Evolutionary conservation across 2,329 filamentous ascomycete genomes (phyloP), one percentile per base, ranked within the genome.

Genomic region (Cercospora janseana): DNA sequence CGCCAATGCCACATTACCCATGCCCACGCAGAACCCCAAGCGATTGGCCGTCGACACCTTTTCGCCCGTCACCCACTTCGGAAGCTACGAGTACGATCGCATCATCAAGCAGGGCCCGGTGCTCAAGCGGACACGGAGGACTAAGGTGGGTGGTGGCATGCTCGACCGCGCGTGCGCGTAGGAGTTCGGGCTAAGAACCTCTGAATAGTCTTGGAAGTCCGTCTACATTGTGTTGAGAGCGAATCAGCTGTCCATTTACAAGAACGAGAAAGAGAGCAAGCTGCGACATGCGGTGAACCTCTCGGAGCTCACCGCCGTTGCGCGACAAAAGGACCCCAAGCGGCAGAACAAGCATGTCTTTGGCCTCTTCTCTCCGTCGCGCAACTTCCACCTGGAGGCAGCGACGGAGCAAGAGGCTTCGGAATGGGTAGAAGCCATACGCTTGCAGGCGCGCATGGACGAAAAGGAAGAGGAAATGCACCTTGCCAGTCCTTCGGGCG

Each of bases 31-130:
- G 18, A 40, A 42, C 20, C 16, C 35, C 16, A 40, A 38, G 24
- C 45, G 34, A 26, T 21, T 42, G 35, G 27, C 46, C 6, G 27
- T 85, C 34, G 82, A 87, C 58, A 77, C 83, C 12, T 83, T 89
- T 64, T 93, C 88, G 23, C 88, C 90, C 4, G 89, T 97, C 57
- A 95, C 92, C 66, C 86, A 95, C 70, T 91, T 95, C 70, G 93
- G 93, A 56, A 93, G 89, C 70, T 98, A 95, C 69, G 91, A 93
- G 65, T 95, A 94, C 65, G 93, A 98, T 70, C 85, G 90, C 43
- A 88, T 97, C 48, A 80, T 97, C 69, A 97, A 95, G 73, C 83
- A 86, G 50, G 91, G 92, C 52, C 86, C 86, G 60, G 83, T 95
- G 29, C 80, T 87, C 65, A 95, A 95, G 72, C 83, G 92, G 60